Conservation (phyloP, 352 stramenopile species). For the Thraustochytrium sp. region DNA sequence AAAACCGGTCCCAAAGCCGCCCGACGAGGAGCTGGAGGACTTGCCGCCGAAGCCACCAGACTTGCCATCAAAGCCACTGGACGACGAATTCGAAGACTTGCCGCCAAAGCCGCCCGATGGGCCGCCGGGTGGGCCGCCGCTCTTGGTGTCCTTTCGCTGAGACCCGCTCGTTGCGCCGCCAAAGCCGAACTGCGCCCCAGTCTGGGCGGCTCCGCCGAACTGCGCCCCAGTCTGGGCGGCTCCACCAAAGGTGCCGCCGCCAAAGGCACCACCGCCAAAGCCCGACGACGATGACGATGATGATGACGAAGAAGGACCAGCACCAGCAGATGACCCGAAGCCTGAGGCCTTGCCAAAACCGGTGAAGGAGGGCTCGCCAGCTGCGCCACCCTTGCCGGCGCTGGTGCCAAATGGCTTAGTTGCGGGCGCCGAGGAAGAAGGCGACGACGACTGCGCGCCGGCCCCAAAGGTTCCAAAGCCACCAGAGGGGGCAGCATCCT, state of each 20-base stretch:
- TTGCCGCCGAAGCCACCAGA: not conserved
- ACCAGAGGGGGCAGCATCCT: not conserved
- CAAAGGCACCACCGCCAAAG: not conserved
- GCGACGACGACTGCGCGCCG: too few species aligned
- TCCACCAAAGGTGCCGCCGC: not conserved
- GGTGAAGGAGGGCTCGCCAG: not conserved
- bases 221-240: not conserved
- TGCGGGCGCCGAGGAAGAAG: too few species aligned
- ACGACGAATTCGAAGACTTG: not conserved
- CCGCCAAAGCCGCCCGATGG: not conserved
- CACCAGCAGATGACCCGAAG: not conserved
- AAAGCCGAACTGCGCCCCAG: too few species aligned
- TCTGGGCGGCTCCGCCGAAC: not conserved
- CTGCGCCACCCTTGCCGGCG: not conserved
- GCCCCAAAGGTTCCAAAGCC: not conserved
- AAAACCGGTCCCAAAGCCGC: not conserved
- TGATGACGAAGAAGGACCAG: not conserved
- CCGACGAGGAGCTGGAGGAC: not conserved
- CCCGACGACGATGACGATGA: not conserved
- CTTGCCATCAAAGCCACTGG: not conserved
- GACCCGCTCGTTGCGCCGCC: too few species aligned
- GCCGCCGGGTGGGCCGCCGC: too few species aligned
- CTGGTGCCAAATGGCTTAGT: too few species aligned
- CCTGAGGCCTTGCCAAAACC: not conserved
- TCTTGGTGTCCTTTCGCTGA: too few species aligned